phyloP scores from a whole-genome alignment of 352 stramenopile genomes.

The Pythium rishiriense region DNA sequence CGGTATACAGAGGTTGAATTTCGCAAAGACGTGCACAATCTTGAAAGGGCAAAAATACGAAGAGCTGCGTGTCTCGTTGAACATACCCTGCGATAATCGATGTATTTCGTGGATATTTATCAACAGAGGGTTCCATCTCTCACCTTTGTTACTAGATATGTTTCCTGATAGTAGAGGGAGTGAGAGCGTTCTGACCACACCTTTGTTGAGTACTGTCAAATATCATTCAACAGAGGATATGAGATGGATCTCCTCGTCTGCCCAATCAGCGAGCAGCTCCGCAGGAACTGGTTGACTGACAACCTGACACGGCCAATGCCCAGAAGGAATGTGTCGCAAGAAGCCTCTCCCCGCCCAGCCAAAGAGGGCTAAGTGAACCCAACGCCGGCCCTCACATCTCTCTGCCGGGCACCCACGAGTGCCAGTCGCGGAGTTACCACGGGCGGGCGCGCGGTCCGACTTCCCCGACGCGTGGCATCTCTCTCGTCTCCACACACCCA shows the following conservation, averaged over 20 bases:
- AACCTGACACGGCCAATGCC: not conserved
- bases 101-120: not conserved
- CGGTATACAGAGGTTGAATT: constrained; percentile 20
- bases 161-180: too few species aligned
- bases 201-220: not conserved
- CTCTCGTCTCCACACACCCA: too few species aligned
- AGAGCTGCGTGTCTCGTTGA: constrained; percentile 21
- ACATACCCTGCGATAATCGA: not conserved
- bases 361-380: not conserved
- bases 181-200: too few species aligned
- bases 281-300: constrained; percentile 2
- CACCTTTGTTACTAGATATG: too few species aligned
- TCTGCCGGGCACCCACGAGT: too few species aligned
- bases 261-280: constrained; percentile 20
- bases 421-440: too few species aligned
- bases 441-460: too few species aligned
- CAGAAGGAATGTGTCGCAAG: not conserved
- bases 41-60: constrained; percentile 24
- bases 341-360: not conserved
- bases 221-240: constrained; percentile 2
- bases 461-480: not conserved
- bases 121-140: not conserved
- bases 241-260: constrained; percentile 5
- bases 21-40: constrained; percentile 29
- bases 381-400: not conserved